These are phyloP conservation scores for Willaertia magna DNA, from an alignment of 208 protist genomes.

Conservation along the genomic window DNA sequence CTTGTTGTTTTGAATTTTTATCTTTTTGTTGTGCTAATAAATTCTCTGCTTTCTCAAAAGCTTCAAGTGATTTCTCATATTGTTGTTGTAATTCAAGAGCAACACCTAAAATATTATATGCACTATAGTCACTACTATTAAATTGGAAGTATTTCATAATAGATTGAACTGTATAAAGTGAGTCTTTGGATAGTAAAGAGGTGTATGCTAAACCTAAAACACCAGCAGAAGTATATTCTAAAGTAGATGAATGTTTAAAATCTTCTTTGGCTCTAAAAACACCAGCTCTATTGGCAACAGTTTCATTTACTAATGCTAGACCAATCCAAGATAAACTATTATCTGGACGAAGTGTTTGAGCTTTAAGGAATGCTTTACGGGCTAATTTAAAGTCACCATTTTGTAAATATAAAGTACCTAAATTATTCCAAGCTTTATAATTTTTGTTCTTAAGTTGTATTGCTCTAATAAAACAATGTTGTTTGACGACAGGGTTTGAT, in stretches of 20 bases:
- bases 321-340: neutral
- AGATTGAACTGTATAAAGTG: neutral
- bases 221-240: neutral
- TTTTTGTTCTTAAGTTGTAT: neutral
- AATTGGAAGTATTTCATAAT: neutral
- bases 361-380: neutral
- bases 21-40: neutral
- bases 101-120: neutral
- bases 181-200: neutral
- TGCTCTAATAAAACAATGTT: slow-evolving; percentile 3
- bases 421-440: neutral
- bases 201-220: neutral
- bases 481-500: neutral
- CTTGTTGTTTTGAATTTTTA: too few relatives aligned
- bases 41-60: neutral
- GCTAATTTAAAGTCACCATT: neutral
- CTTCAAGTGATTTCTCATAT: neutral
- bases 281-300: neutral
- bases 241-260: neutral
- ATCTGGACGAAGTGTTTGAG: neutral
- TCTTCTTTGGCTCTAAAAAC: neutral
- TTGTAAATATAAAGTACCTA: neutral
- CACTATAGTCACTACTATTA: neutral
- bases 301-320: neutral
- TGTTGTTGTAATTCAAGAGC: neutral